phyloP scores from a whole-genome alignment of 1,139 yeast genomes.

The Neolecta irregularis region DNA sequence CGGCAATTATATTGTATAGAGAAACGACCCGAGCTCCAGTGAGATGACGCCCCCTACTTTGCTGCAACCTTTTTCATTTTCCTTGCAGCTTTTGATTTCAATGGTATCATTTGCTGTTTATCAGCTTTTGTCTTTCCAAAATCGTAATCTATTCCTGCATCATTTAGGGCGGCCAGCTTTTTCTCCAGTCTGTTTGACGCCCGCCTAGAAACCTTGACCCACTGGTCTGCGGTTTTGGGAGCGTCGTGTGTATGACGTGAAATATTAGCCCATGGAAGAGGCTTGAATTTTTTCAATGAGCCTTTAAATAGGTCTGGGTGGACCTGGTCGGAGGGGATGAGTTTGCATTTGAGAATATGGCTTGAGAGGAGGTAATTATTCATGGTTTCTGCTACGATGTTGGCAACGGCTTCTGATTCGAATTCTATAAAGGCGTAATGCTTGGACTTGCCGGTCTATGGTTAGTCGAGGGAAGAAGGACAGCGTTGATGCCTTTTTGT shows the following conservation, averaged over 20 bases:
- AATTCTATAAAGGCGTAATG: slow-evolving; percentile 90
- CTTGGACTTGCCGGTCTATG: slow-evolving; percentile 63
- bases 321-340: slow-evolving; percentile 33
- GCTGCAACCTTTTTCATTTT: too few relatives aligned
- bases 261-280: slow-evolving; percentile 48
- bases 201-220: slow-evolving; percentile 42
- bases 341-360: slow-evolving; percentile 58
- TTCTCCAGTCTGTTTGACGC: slow-evolving; percentile 36
- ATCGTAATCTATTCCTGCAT: slow-evolving; percentile 33
- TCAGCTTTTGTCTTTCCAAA: slow-evolving; percentile 16
- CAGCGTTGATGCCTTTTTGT: slow-evolving; percentile 37
- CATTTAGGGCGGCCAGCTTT: slow-evolving; percentile 30
- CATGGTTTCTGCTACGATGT: slow-evolving; percentile 87
- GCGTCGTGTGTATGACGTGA: slow-evolving; percentile 41
- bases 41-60: too few relatives aligned
- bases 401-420: slow-evolving; percentile 56
- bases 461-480: not conserved
- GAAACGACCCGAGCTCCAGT: too few relatives aligned
- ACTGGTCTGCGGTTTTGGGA: slow-evolving; percentile 41
- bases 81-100: too few relatives aligned
- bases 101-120: too few relatives aligned
- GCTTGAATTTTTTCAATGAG: slow-evolving; percentile 38
- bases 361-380: slow-evolving; percentile 81
- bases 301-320: slow-evolving; percentile 39
- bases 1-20: too few relatives aligned